Percentiles rank a stretch among this genome's conserved stretches.
Conservation (phyloP, 2,329 filamentous ascomycete species). For the Colletotrichum eleusines region DNA sequence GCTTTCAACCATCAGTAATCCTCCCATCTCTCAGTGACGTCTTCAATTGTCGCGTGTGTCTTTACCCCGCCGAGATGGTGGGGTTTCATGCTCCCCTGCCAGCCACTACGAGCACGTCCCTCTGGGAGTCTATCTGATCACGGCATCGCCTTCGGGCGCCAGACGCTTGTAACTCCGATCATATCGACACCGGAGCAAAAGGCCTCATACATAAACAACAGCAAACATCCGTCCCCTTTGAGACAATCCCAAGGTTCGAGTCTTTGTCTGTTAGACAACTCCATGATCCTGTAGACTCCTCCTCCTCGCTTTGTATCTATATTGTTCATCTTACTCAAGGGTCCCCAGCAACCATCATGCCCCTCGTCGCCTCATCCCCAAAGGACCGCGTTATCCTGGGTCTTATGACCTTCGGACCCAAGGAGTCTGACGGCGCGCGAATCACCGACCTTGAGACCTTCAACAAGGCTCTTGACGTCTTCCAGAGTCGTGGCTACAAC, state of each 20-base stretch:
- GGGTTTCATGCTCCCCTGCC: slow-evolving; percentile 19
- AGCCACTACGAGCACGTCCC: slow-evolving; percentile 18
- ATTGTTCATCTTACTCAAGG: slow-evolving; percentile 20
- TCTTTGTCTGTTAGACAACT: neutral
- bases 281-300: neutral
- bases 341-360: slow-evolving; percentile 53
- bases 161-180: slow-evolving; percentile 4
- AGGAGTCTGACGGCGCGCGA: slow-evolving; percentile 71
- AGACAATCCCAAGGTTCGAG: neutral
- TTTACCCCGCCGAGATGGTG: slow-evolving; percentile 37
- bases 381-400: slow-evolving; percentile 83
- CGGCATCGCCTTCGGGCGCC: slow-evolving; percentile 26
- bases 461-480: slow-evolving; percentile 78
- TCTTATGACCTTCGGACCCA: slow-evolving; percentile 86
- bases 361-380: slow-evolving; percentile 56
- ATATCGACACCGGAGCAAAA: slow-evolving; percentile 5
- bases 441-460: slow-evolving; percentile 77
- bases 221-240: neutral
- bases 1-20: slow-evolving; percentile 20
- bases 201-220: slow-evolving; percentile 10
- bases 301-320: neutral
- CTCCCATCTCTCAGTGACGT: slow-evolving; percentile 26
- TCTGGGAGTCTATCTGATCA: slow-evolving; percentile 34
- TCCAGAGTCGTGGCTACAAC: slow-evolving; percentile 83
- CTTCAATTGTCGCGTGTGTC: slow-evolving; percentile 20